Percentiles rank a stretch among this genome's conserved stretches.
Evolutionary conservation across 2,329 filamentous ascomycete species (phyloP).

Genomic region (Trichoderma sp.): DNA sequence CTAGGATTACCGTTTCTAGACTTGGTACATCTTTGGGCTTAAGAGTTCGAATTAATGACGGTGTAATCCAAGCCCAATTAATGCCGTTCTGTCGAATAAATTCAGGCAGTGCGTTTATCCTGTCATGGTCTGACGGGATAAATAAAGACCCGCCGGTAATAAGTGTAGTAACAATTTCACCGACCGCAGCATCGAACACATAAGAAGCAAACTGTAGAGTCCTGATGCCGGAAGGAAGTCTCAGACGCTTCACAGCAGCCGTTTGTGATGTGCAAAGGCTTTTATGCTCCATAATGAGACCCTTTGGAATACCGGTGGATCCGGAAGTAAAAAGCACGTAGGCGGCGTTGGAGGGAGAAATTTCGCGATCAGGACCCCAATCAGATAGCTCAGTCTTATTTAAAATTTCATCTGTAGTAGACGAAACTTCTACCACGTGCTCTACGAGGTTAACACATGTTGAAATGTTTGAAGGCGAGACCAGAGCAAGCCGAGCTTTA

Average conservation of each 20-base stretch:
- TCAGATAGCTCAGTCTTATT: not conserved
- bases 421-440: not conserved
- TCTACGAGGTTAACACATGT: not conserved
- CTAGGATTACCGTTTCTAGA: conserved; percentile 1
- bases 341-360: conserved; percentile 2
- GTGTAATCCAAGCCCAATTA: conserved; percentile 19
- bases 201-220: conserved; percentile 15
- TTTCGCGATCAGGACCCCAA: not conserved
- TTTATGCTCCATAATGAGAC: conserved; percentile 18
- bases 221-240: not conserved
- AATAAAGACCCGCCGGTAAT: conserved; percentile 11
- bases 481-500: conserved; percentile 3
- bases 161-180: conserved; percentile 12
- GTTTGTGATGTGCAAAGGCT: conserved; percentile 9
- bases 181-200: conserved; percentile 19
- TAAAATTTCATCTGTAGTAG: not conserved
- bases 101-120: conserved; percentile 13
- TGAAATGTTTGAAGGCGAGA: not conserved
- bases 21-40: conserved; percentile 5
- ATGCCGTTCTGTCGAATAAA: conserved; percentile 7
- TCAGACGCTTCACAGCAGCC: not conserved
- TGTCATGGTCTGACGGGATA: conserved; percentile 16
- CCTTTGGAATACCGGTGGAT: conserved; percentile 11
- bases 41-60: conserved; percentile 12
- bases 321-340: conserved; percentile 18